phyloP scores from a whole-genome alignment of 108 stramenopile genomes.

The Cyclotella sp. region DNA sequence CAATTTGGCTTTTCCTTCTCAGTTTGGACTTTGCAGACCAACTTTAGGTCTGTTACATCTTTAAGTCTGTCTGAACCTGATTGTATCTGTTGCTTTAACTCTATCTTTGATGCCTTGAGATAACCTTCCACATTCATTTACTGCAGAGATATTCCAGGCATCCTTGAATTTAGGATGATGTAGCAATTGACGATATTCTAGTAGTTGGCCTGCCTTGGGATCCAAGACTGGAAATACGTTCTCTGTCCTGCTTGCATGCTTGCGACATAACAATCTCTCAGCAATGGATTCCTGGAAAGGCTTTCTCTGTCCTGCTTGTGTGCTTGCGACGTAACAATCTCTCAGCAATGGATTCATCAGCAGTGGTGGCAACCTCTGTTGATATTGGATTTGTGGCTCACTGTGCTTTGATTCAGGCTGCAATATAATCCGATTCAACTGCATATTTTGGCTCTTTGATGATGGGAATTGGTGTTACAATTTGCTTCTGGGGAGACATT shows the following conservation, averaged over 20 bases:
- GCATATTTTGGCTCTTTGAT: slow-evolving; percentile 11
- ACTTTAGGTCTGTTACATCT: slow-evolving; percentile 14
- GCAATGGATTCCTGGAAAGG: slow-evolving; percentile 17
- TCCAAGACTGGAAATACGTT: slow-evolving; percentile 9
- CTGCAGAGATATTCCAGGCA: slow-evolving; percentile 5
- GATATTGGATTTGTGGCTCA: no score
- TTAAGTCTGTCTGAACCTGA: slow-evolving; percentile 36
- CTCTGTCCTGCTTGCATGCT: background rate
- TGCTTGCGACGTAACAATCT: slow-evolving; percentile 8
- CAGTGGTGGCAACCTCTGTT: slow-evolving; percentile 1
- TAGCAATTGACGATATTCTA: slow-evolving; percentile 18
- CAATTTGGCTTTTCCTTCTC: background rate
- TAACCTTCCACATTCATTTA: background rate
- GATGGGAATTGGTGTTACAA: slow-evolving; percentile 16
- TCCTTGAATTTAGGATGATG: slow-evolving; percentile 3
- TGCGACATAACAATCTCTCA: background rate
- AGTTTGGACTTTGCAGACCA: background rate
- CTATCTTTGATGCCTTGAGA: background rate
- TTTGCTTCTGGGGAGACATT: no score
- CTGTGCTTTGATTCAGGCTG: background rate
- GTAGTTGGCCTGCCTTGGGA: slow-evolving; percentile 11
- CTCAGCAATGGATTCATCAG: slow-evolving; percentile 10
- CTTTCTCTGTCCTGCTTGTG: background rate
- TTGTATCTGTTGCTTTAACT: slow-evolving; percentile 30
- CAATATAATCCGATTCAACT: background rate